phyloP scores from a whole-genome alignment of 2,329 filamentous ascomycete species.

The Geosmithia flava region DNA sequence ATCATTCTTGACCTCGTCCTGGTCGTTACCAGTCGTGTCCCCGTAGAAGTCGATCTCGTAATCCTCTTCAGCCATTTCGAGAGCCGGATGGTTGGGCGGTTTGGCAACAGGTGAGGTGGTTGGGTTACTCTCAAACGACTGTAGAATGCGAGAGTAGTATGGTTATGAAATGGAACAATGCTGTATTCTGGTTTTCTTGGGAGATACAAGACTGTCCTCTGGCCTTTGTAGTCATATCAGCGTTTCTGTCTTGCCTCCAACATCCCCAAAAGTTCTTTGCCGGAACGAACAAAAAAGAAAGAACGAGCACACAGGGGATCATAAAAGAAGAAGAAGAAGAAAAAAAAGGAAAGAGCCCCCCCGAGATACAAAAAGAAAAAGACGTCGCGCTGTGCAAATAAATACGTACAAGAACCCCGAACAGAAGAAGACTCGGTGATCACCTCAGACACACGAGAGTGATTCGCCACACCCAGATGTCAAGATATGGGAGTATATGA shows the following conservation, averaged over 20 bases:
- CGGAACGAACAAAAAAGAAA: neutral
- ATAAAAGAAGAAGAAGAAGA: neutral
- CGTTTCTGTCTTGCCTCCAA: neutral
- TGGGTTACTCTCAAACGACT: neutral
- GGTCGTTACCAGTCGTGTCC: conserved; percentile 36
- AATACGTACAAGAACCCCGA: neutral
- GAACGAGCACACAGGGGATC: neutral
- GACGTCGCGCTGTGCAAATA: neutral
- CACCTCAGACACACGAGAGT: neutral
- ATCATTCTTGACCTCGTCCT: conserved; percentile 14
- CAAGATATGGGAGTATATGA: neutral
- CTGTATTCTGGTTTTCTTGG: conserved; percentile 1
- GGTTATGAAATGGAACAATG: neutral
- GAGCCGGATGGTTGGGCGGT: conserved; percentile 1
- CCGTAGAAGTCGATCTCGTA: conserved; percentile 65
- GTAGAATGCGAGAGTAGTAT: neutral
- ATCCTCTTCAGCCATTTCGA: conserved; percentile 54
- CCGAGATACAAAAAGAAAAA: neutral
- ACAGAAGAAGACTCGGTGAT: neutral
- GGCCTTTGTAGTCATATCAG: neutral
- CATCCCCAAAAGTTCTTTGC: neutral
- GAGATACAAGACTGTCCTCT: conserved; percentile 1
- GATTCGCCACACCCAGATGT: neutral
- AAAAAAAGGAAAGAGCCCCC: neutral
- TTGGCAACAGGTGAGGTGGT: neutral